Conservation (phyloP, 2,329 filamentous ascomycete species). For the Alternaria sp. region DNA sequence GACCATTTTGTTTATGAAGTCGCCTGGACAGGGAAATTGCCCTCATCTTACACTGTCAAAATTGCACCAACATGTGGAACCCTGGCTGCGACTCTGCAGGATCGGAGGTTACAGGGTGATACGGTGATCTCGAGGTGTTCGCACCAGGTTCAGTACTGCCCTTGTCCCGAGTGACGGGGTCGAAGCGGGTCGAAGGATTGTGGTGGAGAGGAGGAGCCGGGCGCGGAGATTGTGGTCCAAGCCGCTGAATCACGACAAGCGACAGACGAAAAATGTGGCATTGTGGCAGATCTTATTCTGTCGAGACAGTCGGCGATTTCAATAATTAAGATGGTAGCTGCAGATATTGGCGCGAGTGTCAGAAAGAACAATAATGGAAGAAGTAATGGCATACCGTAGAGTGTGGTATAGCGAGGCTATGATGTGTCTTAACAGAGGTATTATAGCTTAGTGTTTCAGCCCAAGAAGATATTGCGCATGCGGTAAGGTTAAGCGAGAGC, state of each 20-base stretch:
- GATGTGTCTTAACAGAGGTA: constrained; percentile 25
- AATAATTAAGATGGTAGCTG: constrained; percentile 23
- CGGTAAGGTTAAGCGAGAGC: constrained; percentile 34
- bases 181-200: constrained; percentile 13
- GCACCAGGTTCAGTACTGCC: constrained; percentile 31
- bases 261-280: constrained; percentile 13
- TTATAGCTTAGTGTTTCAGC: constrained; percentile 47
- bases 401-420: constrained; percentile 13
- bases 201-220: constrained; percentile 18
- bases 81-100: constrained; percentile 32
- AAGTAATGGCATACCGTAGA: constrained; percentile 11
- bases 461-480: constrained; percentile 40
- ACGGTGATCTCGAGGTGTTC: constrained; percentile 33
- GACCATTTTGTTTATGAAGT: constrained; percentile 24
- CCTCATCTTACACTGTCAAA: constrained; percentile 31
- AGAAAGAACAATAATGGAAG: constrained; percentile 8
- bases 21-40: constrained; percentile 27
- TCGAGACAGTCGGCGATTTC: constrained; percentile 12
- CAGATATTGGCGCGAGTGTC: constrained; percentile 6
- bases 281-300: constrained; percentile 15
- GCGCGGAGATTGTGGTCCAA: constrained; percentile 18
- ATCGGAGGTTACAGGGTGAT: constrained; percentile 33
- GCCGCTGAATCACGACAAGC: constrained; percentile 7
- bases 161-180: constrained; percentile 21
- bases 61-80: constrained; percentile 40